Evolutionary conservation across 169 alveolate genomes (phyloP).

Genomic region (Plasmodium gonderi): DNA sequence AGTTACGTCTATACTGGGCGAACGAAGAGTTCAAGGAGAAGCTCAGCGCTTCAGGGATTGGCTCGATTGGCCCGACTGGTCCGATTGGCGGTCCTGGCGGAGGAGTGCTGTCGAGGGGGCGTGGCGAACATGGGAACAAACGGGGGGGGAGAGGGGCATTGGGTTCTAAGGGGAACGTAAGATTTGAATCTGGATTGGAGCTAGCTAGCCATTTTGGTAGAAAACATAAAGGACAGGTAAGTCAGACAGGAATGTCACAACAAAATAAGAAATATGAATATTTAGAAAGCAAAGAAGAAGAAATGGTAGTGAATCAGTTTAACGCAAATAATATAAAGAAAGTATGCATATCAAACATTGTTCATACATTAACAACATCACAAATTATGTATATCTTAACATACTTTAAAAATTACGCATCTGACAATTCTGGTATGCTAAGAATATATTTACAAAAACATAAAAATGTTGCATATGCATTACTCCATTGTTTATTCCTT

Average conservation of each 20-base stretch:
- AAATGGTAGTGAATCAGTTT: background rate
- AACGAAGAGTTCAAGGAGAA: constrained; percentile 78
- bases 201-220: background rate
- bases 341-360: constrained; percentile 14
- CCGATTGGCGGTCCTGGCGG: background rate
- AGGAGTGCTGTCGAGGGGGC: constrained; percentile 4
- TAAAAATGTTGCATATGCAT: constrained; percentile 74
- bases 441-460: constrained; percentile 69
- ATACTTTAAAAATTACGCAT: constrained; percentile 74
- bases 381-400: constrained; percentile 77
- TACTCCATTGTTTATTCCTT: constrained; percentile 77
- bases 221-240: background rate
- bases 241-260: background rate
- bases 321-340: constrained; percentile 3
- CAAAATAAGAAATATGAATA: constrained; percentile 12
- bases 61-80: constrained; percentile 26
- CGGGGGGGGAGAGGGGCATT: background rate
- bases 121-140: constrained; percentile 3
- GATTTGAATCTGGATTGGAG: background rate
- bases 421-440: constrained; percentile 54
- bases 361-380: constrained; percentile 72
- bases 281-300: background rate
- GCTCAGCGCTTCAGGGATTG: background rate
- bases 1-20: constrained; percentile 79
- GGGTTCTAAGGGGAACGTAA: constrained; percentile 8